Evolutionary conservation across 2,329 filamentous ascomycete genomes (phyloP).

Genomic region (Fusarium verticillioides): DNA sequence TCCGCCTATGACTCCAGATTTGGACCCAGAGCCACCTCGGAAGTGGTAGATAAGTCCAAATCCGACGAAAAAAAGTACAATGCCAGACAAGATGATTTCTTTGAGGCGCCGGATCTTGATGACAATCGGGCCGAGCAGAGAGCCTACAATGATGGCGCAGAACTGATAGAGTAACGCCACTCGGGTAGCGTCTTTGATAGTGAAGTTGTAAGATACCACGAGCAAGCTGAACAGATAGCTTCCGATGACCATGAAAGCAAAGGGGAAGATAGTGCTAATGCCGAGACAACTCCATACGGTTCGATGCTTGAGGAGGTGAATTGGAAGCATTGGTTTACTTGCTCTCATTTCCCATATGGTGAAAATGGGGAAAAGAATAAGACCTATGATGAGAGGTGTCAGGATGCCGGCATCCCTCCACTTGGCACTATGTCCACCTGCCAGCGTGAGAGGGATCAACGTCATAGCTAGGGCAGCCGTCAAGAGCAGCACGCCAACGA

Average conservation of each 20-base stretch:
- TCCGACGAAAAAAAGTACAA: not conserved
- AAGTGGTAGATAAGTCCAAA: not conserved
- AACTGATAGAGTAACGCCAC: not conserved
- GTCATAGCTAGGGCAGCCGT: not conserved
- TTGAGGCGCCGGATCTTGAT: not conserved
- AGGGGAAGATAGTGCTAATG: not conserved
- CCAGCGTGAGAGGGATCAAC: not conserved
- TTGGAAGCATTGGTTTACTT: not conserved
- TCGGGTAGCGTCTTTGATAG: not conserved
- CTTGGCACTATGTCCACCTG: not conserved
- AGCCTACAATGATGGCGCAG: not conserved
- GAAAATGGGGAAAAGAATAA: not conserved
- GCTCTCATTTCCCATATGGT: not conserved
- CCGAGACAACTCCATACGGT: not conserved
- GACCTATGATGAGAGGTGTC: not conserved
- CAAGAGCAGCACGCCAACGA: not conserved
- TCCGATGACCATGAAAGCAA: not conserved
- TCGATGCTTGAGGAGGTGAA: not conserved
- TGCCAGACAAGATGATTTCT: not conserved
- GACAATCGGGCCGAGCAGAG: not conserved
- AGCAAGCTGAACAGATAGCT: not conserved
- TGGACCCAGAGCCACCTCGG: not conserved
- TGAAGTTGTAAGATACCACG: not conserved
- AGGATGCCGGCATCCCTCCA: not conserved
- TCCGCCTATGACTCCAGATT: not conserved